A percentile compares a stretch with the other conserved stretches of the same genome.
Conservation (phyloP, 352 stramenopile genomes). For the Globisporangium canariense region DNA sequence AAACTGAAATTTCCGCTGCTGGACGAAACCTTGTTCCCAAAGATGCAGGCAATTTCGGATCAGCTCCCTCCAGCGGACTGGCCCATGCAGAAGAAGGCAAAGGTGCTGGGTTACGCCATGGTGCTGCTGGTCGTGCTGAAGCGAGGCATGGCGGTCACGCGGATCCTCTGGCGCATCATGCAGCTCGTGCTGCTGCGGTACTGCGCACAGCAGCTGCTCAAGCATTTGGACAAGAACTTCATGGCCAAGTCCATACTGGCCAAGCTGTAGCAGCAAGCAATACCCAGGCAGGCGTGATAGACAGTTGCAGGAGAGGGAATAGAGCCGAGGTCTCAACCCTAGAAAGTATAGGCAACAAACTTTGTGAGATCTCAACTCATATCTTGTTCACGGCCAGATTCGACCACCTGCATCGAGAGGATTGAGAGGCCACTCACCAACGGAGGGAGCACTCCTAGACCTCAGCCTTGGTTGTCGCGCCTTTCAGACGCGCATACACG, state of each 20-base stretch:
- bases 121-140: slow-evolving; percentile 54
- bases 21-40: slow-evolving; percentile 43
- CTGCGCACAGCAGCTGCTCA: slow-evolving; percentile 45
- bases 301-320: neutral
- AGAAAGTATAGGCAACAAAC: neutral
- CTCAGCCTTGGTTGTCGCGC: too few species aligned
- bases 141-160: slow-evolving; percentile 43
- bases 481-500: too few species aligned
- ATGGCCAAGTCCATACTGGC: slow-evolving; percentile 17
- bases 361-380: slow-evolving; percentile 3
- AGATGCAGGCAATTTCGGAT: slow-evolving; percentile 34
- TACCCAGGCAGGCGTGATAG: neutral
- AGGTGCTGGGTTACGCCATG: slow-evolving; percentile 46
- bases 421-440: too few species aligned
- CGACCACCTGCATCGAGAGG: too few species aligned
- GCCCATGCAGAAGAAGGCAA: slow-evolving; percentile 40
- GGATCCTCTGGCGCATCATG: slow-evolving; percentile 43
- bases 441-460: too few species aligned
- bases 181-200: slow-evolving; percentile 63
- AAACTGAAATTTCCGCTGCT: slow-evolving; percentile 56
- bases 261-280: slow-evolving; percentile 11
- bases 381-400: neutral
- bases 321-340: neutral
- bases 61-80: slow-evolving; percentile 32
- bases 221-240: slow-evolving; percentile 32